Conservation (phyloP, 2,329 filamentous ascomycete species). For the Alternaria sp. region DNA sequence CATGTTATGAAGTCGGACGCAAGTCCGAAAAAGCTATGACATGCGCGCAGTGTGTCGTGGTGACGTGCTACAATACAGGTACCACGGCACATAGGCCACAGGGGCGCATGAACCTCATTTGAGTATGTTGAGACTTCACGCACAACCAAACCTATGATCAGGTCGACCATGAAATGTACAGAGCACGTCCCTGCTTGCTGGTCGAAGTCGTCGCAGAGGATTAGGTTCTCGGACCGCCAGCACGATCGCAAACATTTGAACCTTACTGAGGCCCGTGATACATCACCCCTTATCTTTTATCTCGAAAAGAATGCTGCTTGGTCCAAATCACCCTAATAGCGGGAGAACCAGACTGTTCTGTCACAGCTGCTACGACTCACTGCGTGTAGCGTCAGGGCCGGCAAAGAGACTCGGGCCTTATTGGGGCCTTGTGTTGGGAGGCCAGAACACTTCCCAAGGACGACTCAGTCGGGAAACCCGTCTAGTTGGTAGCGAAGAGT, state of each 20-base stretch:
- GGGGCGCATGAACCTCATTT: neutral
- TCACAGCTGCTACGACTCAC: neutral
- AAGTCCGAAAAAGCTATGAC: neutral
- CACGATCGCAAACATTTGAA: neutral
- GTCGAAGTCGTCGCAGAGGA: neutral
- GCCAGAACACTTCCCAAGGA: neutral
- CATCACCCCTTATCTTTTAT: neutral
- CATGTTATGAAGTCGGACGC: neutral
- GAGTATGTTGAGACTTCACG: neutral
- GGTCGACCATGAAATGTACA: neutral
- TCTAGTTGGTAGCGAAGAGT: neutral
- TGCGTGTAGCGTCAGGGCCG: neutral
- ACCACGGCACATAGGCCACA: neutral
- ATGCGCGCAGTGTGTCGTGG: neutral
- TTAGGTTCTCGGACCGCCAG: neutral
- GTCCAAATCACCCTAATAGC: neutral
- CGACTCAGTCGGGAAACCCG: constrained; percentile 1
- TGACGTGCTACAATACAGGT: neutral
- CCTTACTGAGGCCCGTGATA: neutral
- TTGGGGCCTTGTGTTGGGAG: neutral
- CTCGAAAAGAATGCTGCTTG: neutral
- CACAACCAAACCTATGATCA: neutral
- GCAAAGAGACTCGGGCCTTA: neutral
- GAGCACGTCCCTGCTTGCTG: neutral
- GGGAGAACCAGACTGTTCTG: neutral